Evolutionary conservation across 352 stramenopile species (phyloP).

Genomic region (Phytophthora citrophthora): DNA sequence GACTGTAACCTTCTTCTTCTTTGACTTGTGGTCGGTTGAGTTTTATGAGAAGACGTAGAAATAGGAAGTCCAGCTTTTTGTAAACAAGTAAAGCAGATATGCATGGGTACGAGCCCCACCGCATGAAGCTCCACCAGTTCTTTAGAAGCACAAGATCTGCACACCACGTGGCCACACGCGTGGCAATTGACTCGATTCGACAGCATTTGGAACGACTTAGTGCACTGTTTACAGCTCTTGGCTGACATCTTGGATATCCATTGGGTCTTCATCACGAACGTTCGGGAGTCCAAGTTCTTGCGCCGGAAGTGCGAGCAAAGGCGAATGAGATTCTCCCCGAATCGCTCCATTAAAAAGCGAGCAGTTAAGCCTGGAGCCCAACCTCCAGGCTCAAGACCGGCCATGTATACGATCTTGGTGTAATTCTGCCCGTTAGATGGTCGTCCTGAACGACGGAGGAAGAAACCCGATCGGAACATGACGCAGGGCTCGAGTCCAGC

Average conservation of each 20-base stretch:
- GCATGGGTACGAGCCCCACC: constrained; percentile 48
- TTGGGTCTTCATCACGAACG: constrained; percentile 53
- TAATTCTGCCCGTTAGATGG: constrained; percentile 7
- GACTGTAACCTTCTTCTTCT: constrained; percentile 33
- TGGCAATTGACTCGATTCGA: constrained; percentile 52
- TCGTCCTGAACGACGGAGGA: constrained; percentile 38
- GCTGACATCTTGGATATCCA: constrained; percentile 43
- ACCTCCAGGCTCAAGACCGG: constrained; percentile 48
- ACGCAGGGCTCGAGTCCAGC: constrained; percentile 25
- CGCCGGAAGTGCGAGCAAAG: constrained; percentile 59
- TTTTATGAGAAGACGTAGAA: constrained; percentile 15
- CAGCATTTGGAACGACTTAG: constrained; percentile 43
- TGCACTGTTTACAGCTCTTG: constrained; percentile 44
- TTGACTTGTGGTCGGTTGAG: neutral
- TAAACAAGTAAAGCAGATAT: constrained; percentile 48
- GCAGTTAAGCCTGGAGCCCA: constrained; percentile 41
- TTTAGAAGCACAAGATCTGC: constrained; percentile 41
- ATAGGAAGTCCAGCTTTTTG: constrained; percentile 29
- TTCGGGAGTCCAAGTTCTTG: constrained; percentile 49
- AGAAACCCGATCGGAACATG: constrained; percentile 66
- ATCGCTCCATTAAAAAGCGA: constrained; percentile 49
- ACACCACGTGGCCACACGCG: constrained; percentile 47
- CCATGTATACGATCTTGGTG: constrained; percentile 72
- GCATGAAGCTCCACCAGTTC: constrained; percentile 46
- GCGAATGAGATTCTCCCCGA: constrained; percentile 45